Base-by-base conservation (phyloP, 2,329 filamentous ascomycete species). In the Xylariaceae sp. region DNA sequence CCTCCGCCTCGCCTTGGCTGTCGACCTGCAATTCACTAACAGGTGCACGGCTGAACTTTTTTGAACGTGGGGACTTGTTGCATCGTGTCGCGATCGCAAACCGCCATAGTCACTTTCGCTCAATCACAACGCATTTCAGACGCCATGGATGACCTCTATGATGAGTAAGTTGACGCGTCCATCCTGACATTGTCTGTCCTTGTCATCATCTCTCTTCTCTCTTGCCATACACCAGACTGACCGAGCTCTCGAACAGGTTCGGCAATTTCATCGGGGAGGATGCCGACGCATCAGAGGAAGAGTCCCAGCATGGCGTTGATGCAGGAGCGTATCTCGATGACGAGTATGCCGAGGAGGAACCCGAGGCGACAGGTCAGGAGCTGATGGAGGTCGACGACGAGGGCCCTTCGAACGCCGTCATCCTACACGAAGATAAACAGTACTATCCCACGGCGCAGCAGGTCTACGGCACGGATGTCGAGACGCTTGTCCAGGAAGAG, bases 401-500 rank as follows among this genome's bases (percentile, higher is more conserved):
- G 53, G 92, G 89, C 11, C 90, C 93, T 2, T 97, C 92, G 4
- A 99, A 97, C 74, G 93, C 94, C 55, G 92, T 99, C n/a, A 84
- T 99, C 59, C 83, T 99, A 51, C 94, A 99, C 77, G 94, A 99
- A 80, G 94, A 99, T 78, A 99, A 99, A 75, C 94, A 97, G 73
- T 99, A 99, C 76, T 99, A 99, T 73, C 94, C 94, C 35, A 96
- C 92, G n/a, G 94, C 94, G 58, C 88, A 93, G 72, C 94, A 99
- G 74, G 87, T 96, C 48, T 99, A 97, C 73, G 94, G 94, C 55
- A 83, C 87, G 68, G 92, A 94, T 76, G 94, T 99, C 68, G 94
- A 99, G 77, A 94, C 93, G 1, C 78, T 96, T 74, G 93, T 99
- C 44, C 90, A 97, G 72, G 94, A 99, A 75, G 94, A 97, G 77